These are phyloP conservation scores for Verticillium nubilum DNA, from an alignment of 2,329 filamentous ascomycete genomes.

Conservation along the genomic window DNA sequence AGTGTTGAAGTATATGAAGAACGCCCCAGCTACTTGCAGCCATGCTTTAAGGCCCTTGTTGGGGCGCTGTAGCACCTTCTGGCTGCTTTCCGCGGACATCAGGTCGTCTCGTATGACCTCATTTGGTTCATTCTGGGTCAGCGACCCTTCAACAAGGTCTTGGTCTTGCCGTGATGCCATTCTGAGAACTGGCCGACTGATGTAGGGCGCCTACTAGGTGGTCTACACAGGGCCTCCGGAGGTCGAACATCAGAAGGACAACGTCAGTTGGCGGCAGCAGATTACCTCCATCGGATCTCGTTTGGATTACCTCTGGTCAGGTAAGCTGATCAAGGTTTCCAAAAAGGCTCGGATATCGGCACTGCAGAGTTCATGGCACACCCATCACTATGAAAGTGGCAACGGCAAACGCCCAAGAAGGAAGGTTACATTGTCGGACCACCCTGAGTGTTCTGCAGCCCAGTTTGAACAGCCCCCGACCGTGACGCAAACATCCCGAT, in stretches of 20 bases:
- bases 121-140: not conserved
- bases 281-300: not conserved
- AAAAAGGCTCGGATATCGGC: not conserved
- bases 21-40: conserved; percentile 38
- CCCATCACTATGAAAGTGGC: not conserved
- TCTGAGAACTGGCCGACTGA: not conserved
- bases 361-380: not conserved
- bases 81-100: not conserved
- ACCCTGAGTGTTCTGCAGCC: not conserved
- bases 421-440: not conserved
- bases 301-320: not conserved
- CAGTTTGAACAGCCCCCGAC: not conserved
- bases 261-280: too few relatives aligned
- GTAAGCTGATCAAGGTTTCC: not conserved
- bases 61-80: conserved; percentile 2
- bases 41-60: conserved; percentile 31
- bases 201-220: too few relatives aligned
- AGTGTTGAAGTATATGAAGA: conserved; percentile 41
- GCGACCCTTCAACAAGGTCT: not conserved
- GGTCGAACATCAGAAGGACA: not conserved
- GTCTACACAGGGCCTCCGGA: too few relatives aligned
- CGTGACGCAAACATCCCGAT: not conserved
- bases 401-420: not conserved
- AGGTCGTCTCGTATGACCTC: not conserved
- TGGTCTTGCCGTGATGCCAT: not conserved